Evolutionary conservation across 2,329 filamentous ascomycete species (phyloP).

Genomic region (Stagonosporopsis rhizophila): DNA sequence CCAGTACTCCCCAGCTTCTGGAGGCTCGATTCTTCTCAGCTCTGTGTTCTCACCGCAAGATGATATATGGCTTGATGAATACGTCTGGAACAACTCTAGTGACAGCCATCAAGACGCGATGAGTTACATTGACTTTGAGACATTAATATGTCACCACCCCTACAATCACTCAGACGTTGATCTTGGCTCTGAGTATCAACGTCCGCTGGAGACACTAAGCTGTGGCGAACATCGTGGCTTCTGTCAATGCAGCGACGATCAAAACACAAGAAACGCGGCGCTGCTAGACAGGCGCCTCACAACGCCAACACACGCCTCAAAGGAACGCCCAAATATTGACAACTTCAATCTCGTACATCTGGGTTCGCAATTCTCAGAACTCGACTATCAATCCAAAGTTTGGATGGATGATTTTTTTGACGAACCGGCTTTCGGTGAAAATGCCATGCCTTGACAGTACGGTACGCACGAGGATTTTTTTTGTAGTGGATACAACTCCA

Average conservation of each 20-base stretch:
- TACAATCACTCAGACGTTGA: not conserved
- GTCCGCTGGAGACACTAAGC: not conserved
- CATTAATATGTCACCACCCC: not conserved
- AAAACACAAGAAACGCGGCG: not conserved
- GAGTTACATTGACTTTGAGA: not conserved
- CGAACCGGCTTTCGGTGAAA: not conserved
- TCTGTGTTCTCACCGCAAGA: not conserved
- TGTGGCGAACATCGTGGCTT: slow-evolving; percentile 3
- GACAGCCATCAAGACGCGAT: not conserved
- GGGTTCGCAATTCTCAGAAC: slow-evolving; percentile 4
- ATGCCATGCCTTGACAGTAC: not conserved
- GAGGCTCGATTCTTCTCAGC: not conserved
- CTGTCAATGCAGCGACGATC: not conserved
- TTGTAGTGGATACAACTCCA: not conserved
- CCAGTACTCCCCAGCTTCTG: not conserved
- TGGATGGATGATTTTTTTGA: slow-evolving; percentile 6
- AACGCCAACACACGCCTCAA: not conserved
- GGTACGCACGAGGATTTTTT: not conserved
- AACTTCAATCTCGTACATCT: slow-evolving; percentile 1
- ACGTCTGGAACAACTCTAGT: not conserved
- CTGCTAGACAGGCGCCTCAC: not conserved
- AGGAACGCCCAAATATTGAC: not conserved
- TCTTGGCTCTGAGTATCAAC: not conserved
- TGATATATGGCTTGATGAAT: slow-evolving; percentile 10
- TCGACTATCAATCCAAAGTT: not conserved